These are phyloP conservation scores for Neofusicoccum ribis DNA, from an alignment of 2,329 filamentous ascomycete genomes.

Conservation along the genomic window DNA sequence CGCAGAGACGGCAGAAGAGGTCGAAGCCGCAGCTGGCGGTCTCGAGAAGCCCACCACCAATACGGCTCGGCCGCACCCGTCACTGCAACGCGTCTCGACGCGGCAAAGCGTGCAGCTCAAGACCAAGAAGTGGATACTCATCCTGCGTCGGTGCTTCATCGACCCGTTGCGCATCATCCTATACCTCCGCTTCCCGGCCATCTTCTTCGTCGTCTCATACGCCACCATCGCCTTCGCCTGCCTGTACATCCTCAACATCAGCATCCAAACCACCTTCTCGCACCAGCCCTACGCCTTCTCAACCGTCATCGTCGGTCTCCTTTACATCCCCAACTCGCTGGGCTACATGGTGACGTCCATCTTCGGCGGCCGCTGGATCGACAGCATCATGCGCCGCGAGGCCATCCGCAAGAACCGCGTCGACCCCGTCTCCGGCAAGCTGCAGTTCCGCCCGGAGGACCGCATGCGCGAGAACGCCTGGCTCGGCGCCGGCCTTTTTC, in stretches of 20 bases:
- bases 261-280: constrained; percentile 38
- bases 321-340: constrained; percentile 40
- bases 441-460: constrained; percentile 39
- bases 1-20: not conserved
- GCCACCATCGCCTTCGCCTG: constrained; percentile 41
- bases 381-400: constrained; percentile 43
- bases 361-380: constrained; percentile 42
- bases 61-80: constrained; percentile 1
- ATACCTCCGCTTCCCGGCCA: constrained; percentile 40
- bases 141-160: constrained; percentile 38
- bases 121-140: constrained; percentile 30
- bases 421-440: constrained; percentile 35
- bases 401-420: constrained; percentile 38
- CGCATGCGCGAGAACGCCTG: constrained; percentile 45
- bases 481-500: constrained; percentile 38
- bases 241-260: constrained; percentile 44
- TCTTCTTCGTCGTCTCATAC: constrained; percentile 41
- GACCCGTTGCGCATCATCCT: constrained; percentile 41
- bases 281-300: constrained; percentile 36
- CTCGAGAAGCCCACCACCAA: constrained; percentile 2
- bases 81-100: constrained; percentile 32
- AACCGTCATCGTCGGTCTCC: constrained; percentile 39
- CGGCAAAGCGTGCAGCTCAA: constrained; percentile 36
- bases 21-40: constrained; percentile 5
- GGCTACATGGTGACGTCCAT: constrained; percentile 38